Evolutionary conservation across 2,329 filamentous ascomycete genomes (phyloP).

Genomic region (Penicillium sp.): DNA sequence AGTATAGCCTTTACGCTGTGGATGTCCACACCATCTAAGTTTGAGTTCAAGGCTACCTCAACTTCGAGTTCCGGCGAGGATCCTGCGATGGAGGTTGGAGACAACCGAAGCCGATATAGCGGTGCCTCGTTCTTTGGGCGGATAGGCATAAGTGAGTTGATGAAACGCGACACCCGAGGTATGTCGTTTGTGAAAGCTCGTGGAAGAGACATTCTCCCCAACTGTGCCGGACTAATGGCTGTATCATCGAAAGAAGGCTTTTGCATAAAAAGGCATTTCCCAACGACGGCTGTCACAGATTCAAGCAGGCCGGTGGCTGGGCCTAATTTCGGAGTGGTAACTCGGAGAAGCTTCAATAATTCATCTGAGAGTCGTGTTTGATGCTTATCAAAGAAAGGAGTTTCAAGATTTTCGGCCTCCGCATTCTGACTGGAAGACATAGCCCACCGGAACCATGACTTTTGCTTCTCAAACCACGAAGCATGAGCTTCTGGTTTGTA

Average conservation of each 20-base stretch:
- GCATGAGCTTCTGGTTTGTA: constrained; percentile 24
- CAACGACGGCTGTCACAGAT: constrained; percentile 37
- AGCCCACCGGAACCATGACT: constrained; percentile 41
- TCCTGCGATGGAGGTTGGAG: constrained; percentile 28
- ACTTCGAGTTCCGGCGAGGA: constrained; percentile 37
- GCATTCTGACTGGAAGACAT: constrained; percentile 25
- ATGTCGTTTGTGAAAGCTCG: constrained; percentile 36
- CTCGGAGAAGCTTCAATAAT: constrained; percentile 32
- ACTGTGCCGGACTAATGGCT: constrained; percentile 28
- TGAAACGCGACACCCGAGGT: constrained; percentile 33
- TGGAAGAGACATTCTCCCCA: constrained; percentile 30
- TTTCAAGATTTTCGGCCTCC: constrained; percentile 16
- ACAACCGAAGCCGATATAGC: constrained; percentile 32
- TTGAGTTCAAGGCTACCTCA: constrained; percentile 21
- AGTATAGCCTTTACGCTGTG: constrained; percentile 31
- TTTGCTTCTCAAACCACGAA: constrained; percentile 33
- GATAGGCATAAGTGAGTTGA: constrained; percentile 27
- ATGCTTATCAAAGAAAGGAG: constrained; percentile 32
- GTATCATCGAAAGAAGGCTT: constrained; percentile 22
- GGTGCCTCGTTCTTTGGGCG: constrained; percentile 11
- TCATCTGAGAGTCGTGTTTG: constrained; percentile 31
- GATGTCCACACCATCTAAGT: constrained; percentile 21
- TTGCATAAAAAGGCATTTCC: constrained; percentile 39
- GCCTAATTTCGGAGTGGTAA: not conserved
- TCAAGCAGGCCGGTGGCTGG: constrained; percentile 24